Percentiles rank a stretch among this genome's conserved stretches.
phyloP scores from a whole-genome alignment of 176 grass and related monocot species.

The Avena insularis region DNA sequence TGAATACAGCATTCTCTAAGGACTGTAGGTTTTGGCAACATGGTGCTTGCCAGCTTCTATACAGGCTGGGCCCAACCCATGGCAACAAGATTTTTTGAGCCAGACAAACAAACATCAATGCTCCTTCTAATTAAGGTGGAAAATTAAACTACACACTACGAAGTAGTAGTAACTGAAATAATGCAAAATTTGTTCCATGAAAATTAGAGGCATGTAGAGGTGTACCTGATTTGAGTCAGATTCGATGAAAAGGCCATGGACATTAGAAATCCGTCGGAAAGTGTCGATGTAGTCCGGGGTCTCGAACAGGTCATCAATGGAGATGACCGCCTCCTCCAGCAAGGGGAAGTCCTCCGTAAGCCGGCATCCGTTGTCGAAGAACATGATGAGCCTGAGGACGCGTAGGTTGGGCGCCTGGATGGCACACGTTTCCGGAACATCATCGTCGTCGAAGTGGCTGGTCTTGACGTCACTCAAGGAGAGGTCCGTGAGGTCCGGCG shows the following conservation, averaged over 20 bases:
- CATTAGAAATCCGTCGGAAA: background rate
- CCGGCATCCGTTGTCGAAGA: background rate
- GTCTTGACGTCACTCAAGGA: background rate
- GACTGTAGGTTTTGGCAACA: background rate
- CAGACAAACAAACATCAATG: background rate
- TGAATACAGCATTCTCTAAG: too few relatives aligned
- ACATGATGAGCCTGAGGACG: background rate
- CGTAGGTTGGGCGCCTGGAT: constrained; percentile 9
- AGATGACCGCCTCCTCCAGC: background rate
- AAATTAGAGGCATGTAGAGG: background rate
- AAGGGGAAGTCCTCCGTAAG: background rate
- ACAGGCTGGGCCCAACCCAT: too few relatives aligned
- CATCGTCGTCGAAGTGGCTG: background rate
- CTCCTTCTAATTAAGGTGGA: background rate
- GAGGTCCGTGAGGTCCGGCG: background rate
- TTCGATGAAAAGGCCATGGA: background rate
- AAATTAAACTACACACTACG: too few relatives aligned
- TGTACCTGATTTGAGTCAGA: background rate
- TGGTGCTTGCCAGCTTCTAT: background rate
- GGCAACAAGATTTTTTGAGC: background rate
- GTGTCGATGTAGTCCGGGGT: background rate
- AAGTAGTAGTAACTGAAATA: background rate
- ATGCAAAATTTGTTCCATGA: background rate
- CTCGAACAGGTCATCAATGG: background rate
- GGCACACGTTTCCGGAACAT: background rate